Base-by-base conservation (phyloP, 2,329 filamentous ascomycete genomes). In the Pyrenophora seminiperda region DNA sequence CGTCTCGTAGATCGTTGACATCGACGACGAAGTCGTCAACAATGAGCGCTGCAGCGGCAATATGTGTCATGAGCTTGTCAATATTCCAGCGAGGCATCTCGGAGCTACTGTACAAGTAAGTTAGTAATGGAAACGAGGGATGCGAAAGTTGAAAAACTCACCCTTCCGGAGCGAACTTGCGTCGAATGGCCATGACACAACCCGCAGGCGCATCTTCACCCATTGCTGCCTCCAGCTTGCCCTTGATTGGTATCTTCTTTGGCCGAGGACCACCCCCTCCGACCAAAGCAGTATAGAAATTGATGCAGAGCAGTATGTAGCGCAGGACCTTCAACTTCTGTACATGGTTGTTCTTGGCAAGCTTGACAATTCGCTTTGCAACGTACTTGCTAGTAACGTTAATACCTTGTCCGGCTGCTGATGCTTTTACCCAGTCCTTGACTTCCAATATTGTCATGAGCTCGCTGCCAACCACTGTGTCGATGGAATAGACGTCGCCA, bases 1-100 rank as follows among this genome's bases (percentile, higher is more conserved):
- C 90, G 54, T 88, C 83, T 44, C 84, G 82, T 57, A 95, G 74
- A 58, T 87, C 81, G 55, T 81, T 81, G 5, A 86, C 86, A 63
- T 92, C 86, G 47, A 90, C 84, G 66, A 86, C 84, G 66, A 85
- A 91, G 66, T 87, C 85, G 63, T 91, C 88, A 14, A 91, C 76
- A 54, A 90, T 83, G 68, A 88, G 81, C 20, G 86, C 83, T 53
- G 91, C 79, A 1, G 83, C 87, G 62, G 85, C 88, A 63, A 88
- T 83, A 72, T 91, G 87, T 13, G 88, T 90, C 64, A 86, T 84
- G 24, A 92, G 74, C 54, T 90, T 79, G 66, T 93, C 88, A 24
- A 81, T 75, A 67, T 91, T 84, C 76, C 85, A 88, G 67, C 89
- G 90, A 47, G 84, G 81, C 74, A 93, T 83, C 51, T 83, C 79